phyloP scores from a whole-genome alignment of 345 rosid species.

The Arabidopsis suecica region DNA sequence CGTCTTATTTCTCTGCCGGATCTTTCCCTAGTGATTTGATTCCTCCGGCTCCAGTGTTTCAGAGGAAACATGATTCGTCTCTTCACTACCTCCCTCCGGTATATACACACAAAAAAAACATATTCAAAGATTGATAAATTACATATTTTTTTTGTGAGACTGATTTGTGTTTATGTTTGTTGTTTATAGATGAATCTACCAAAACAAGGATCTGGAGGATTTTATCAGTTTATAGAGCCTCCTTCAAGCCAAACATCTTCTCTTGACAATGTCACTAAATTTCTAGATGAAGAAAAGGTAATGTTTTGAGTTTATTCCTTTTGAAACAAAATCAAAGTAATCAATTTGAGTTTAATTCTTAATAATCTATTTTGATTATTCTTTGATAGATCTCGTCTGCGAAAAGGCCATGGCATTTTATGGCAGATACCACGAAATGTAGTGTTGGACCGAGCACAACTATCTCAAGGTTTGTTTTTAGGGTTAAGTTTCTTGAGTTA shows the following conservation, averaged over 20 bases:
- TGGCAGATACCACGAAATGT: slow-evolving; percentile 40
- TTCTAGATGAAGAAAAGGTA: slow-evolving; percentile 60
- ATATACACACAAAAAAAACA: background rate
- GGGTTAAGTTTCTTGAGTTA: slow-evolving; percentile 20
- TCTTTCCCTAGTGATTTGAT: slow-evolving; percentile 47
- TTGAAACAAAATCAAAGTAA: background rate
- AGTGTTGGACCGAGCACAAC: slow-evolving; percentile 41
- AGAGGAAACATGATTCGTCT: slow-evolving; percentile 45
- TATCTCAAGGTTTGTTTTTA: slow-evolving; percentile 48
- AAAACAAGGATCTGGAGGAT: slow-evolving; percentile 45
- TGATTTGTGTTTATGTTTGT: background rate
- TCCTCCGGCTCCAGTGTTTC: slow-evolving; percentile 50
- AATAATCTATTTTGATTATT: background rate
- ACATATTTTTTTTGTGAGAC: background rate
- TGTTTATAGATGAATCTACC: slow-evolving; percentile 52
- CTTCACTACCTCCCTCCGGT: slow-evolving; percentile 53
- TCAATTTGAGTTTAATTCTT: background rate
- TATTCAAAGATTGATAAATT: background rate
- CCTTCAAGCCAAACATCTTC: slow-evolving; percentile 65
- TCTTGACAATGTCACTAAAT: slow-evolving; percentile 34
- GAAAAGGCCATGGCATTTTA: slow-evolving; percentile 53
- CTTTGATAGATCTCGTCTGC: slow-evolving; percentile 46
- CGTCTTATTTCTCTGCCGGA: slow-evolving; percentile 31
- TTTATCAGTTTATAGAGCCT: slow-evolving; percentile 57
- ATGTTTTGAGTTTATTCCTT: background rate